Evolutionary conservation across 2,329 filamentous ascomycete genomes (phyloP).

Genomic region (Beauveria caledonica): DNA sequence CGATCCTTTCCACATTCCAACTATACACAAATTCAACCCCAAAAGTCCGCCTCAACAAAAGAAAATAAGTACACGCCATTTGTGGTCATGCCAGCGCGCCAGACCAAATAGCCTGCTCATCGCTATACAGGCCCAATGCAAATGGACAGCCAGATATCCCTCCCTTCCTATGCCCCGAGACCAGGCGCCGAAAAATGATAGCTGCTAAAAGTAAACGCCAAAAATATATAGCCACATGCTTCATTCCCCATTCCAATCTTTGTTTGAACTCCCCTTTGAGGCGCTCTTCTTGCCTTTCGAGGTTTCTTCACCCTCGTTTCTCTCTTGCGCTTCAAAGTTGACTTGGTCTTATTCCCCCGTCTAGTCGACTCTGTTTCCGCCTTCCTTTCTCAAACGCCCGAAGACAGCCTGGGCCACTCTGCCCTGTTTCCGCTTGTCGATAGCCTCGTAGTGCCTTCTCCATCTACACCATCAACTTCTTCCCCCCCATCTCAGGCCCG

Average conservation of each 20-base stretch:
- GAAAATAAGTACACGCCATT: not conserved
- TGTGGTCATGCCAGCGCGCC: not conserved
- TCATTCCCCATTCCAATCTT: not conserved
- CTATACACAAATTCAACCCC: not conserved
- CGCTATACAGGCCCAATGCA: not conserved
- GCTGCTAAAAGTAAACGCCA: conserved; percentile 1
- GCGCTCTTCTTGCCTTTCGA: not conserved
- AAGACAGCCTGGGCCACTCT: not conserved
- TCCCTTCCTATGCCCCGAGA: not conserved
- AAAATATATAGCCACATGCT: not conserved
- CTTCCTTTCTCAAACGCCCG: not conserved
- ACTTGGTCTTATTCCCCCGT: too few relatives aligned
- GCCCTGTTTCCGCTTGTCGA: not conserved
- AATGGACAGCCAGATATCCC: not conserved
- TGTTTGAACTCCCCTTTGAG: not conserved
- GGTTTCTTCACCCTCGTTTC: not conserved
- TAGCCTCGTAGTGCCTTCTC: not conserved
- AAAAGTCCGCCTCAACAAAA: not conserved
- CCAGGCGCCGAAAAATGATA: not conserved
- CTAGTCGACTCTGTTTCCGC: too few relatives aligned
- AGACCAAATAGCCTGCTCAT: not conserved
- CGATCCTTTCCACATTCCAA: not conserved
- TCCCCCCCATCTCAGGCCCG: too few relatives aligned
- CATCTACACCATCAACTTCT: not conserved
- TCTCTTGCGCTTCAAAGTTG: not conserved